Evolutionary conservation across 805 yeast species (phyloP), one percentile per base, ranked within the genome.

Genomic region (Aciculoconidium aculeatum): DNA sequence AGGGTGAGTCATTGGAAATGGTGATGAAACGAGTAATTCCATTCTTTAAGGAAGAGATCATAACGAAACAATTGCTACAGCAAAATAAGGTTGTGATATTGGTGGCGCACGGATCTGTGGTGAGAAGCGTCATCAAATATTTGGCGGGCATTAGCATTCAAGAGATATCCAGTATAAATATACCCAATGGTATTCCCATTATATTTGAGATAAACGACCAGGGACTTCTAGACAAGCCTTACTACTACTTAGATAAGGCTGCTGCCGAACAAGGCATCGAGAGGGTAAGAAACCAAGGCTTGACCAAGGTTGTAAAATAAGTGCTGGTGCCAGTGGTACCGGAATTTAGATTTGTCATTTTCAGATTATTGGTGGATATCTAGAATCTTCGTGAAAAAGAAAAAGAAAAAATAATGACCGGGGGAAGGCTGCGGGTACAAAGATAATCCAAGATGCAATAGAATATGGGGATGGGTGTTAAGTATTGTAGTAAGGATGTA

Each of bases 161-260:
- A 19, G 61, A 55, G 30, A 61, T 64, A 17, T 51, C 58, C 23
- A 50, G 54, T 24, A 58, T 64, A 30, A 61, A 64, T 36, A 63
- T 62, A 3, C 69, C 70, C 11, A 64, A 68, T 1, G 70, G 69
- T 2, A 54, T 64, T 4, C 70, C 70, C 7, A 42, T 62, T n/a
- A 60, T 61, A 14, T 63, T 64, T 39, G 68, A 64, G 32, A 34
- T 61, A 6, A 48, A 56, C 31, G 58, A 58, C 23, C 32, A 40
- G 6, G 60, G 59, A 6, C 37, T 42, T 11, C 37, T 55, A 25
- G 31, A 46, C 5, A 48, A 46, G 23, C 50, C 49, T 18, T 53
- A 52, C 38, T 60, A 64, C 37, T 64, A 64, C 38, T 47, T 64
- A 31, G 68, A 64, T 40, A 46, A 55, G 32, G 67, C 60, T 33